Conservation (phyloP, 306 rosid genomes). For the Ammopiptanthus mongolicus region DNA sequence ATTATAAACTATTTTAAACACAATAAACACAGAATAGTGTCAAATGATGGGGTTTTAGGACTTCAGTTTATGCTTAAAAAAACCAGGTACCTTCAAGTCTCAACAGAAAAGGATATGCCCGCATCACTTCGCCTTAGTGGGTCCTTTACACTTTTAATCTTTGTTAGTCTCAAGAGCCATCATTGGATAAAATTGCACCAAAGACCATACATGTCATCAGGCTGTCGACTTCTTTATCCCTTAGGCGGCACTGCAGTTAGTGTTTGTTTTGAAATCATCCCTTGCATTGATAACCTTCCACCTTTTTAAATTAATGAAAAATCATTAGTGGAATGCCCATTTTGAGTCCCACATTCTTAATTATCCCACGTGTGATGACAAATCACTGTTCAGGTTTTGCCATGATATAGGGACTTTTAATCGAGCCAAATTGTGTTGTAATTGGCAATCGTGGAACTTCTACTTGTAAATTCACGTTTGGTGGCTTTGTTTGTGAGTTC, state of each 20-base stretch:
- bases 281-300: constrained; percentile 19
- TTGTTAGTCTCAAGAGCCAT: constrained; percentile 21
- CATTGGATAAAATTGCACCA: constrained; percentile 14
- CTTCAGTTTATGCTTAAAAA: too few relatives aligned
- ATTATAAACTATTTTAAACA: too few relatives aligned
- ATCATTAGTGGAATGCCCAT: constrained; percentile 40
- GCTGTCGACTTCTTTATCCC: constrained; percentile 14
- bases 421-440: too few relatives aligned
- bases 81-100: too few relatives aligned
- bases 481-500: too few relatives aligned
- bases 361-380: constrained; percentile 20
- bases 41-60: too few relatives aligned
- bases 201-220: neutral
- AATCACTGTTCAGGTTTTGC: constrained; percentile 7
- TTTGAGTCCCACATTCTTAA: constrained; percentile 17
- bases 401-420: neutral
- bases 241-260: constrained; percentile 3
- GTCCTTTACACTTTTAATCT: constrained; percentile 16
- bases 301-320: neutral
- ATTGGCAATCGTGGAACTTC: too few relatives aligned
- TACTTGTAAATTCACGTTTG: too few relatives aligned
- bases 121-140: neutral
- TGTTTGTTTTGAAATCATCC: constrained; percentile 32
- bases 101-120: neutral
- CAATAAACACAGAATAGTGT: too few relatives aligned